Base-by-base conservation (phyloP, 192 early-diverging fungal species). In the Diversispora epigaea region DNA sequence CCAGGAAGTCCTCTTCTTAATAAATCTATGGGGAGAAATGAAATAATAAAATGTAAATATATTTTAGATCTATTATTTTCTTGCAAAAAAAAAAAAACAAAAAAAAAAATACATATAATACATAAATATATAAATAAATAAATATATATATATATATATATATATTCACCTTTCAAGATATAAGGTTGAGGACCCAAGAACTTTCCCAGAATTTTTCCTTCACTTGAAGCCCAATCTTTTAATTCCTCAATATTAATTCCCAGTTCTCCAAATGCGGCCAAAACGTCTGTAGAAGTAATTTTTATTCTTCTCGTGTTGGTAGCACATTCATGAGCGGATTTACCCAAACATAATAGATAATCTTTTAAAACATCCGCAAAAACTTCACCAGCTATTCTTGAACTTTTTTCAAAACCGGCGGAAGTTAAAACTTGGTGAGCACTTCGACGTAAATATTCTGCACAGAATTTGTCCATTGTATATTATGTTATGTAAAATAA, bases 321-420 rank as follows among this genome's bases (percentile, higher is more conserved):
- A 25, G 87, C 85, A 79, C 80, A 81, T 32, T 82, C 81, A 66
- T 77, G 79, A 9, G 77, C 76, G 10, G 85, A 79, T 39, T 84
- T 79, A 0, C 82, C 87, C 19, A 88, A 63, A 41, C 83, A 73
- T 11, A 76, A 50, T 32, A 88, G 69, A 61, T 88, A 88, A 9
- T 80, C 80, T 17, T 78, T 82, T 49, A 86, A 81, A 15, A 86
- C 84, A 77, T 88, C 87, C 4, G 79, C 81, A 14, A 88, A 65
- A 12, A 85, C 81, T 43, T 85, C 65, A 44, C 82, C 76, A 17
- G 84, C 58, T 41, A 77, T 76, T 19, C 71, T 54, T 49, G 86
- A 79, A 3, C 79, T 82, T 15, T 84, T 78, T 75, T 88, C 87
- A 25, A 85, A 88, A 0, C 87, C 87, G 45, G 85, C 82, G 43